Base-by-base conservation (phyloP, 192 early-diverging fungal genomes). In the Entomortierella chlamydospora region DNA sequence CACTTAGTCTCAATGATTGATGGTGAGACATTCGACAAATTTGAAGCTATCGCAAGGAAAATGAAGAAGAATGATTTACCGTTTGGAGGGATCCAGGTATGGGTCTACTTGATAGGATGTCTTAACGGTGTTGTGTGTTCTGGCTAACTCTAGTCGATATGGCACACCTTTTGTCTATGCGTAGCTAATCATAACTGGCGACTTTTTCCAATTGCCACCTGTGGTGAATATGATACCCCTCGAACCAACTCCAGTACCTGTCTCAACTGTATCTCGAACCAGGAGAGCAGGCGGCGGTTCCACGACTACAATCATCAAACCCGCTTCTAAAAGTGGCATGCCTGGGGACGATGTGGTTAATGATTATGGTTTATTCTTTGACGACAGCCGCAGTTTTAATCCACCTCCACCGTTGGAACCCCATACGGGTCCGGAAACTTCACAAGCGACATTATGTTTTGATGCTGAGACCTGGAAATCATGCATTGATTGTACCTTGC, bases 141-240 rank as follows among this genome's bases (percentile, higher is more conserved):
- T 20, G 26, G 22, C 61, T 30, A n/a, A 7, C 13, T 28, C 2
- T 31, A 20, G 0, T 25, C 18, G n/a, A 60, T 43, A 42, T 34
- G 23, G 12, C 33, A 64, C 15, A 28, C 13, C 64, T 64, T 60
- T 0, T 64, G 5, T 20, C 7, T 23, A 8, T 28, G 33, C 22
- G 1, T 70, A 83, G 82, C 23, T 83, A 7, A 64, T 82, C 42
- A 55, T 82, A 25, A 91, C 91, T 0, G 93, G 93, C 11, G 93
- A 94, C 49, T 94, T 94, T 78, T 94, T 91, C 82, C 93, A 94
- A 64, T 81, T 94, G 30, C 93, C 93, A 28, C 93, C 93, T 20
- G 93, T 22, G 92, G 92, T 8, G 66, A 81, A 9, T 65, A 70
- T 22, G 49, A 59, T 13, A 70, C 74, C 28, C 42, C 34, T 9